These are phyloP conservation scores for Aspergillus saccharolyticus DNA, from an alignment of 495 filamentous ascomycete species.

Conservation along the genomic window DNA sequence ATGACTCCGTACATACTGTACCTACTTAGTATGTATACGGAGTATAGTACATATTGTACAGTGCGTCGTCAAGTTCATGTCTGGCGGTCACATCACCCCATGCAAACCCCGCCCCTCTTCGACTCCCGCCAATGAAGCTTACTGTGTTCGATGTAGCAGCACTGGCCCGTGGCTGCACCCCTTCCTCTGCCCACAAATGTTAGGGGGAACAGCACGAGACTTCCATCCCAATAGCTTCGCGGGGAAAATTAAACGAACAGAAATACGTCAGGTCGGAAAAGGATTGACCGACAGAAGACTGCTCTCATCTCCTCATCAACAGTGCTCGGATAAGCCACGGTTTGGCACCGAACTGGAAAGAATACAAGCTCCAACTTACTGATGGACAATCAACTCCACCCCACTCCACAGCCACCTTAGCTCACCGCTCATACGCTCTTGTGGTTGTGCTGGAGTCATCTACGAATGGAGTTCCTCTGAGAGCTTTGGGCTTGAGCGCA, in stretches of 20 bases:
- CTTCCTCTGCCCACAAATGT: neutral
- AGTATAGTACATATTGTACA: no score
- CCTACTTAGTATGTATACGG: no score
- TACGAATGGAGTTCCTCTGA: no score
- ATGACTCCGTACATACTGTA: neutral
- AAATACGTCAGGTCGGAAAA: neutral
- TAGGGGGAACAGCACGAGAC: neutral
- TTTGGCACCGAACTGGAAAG: neutral
- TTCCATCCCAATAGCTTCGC: neutral
- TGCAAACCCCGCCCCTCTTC: neutral
- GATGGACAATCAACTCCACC: no score
- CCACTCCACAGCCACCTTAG: no score
- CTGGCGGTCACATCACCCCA: neutral
- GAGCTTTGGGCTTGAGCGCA: no score
- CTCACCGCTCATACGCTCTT: no score
- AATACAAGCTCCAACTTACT: neutral
- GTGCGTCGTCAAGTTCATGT: neutral
- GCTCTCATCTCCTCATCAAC: neutral
- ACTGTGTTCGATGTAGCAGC: no score
- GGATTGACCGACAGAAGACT: neutral
- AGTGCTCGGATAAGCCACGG: neutral
- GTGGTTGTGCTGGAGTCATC: no score
- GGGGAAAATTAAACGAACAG: no score
- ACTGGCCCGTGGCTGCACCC: no score
- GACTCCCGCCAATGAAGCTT: neutral